phyloP scores from a whole-genome alignment of 495 filamentous ascomycete species.

The Pseudomonodictys pantanalensis region DNA sequence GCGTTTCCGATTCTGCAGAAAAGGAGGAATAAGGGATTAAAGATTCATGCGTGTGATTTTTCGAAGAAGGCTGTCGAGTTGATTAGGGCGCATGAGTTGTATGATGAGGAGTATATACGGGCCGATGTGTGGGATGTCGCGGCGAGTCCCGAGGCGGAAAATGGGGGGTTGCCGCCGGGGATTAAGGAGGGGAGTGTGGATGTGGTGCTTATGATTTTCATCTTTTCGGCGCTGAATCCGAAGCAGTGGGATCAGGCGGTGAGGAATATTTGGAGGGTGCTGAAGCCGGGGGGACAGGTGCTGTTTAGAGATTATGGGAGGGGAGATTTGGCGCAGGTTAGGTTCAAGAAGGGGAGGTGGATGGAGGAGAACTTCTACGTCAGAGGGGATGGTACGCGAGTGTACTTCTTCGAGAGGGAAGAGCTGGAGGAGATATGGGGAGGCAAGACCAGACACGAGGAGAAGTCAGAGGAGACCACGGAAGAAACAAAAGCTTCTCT shows the following conservation, averaged over 20 bases:
- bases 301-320: constrained; percentile 94
- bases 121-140: constrained; percentile 94
- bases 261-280: constrained; percentile 70
- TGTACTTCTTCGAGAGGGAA: constrained; percentile 92
- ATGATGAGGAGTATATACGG: constrained; percentile 61
- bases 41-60: constrained; percentile 89
- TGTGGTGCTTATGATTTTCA: constrained; percentile 89
- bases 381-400: constrained; percentile 88
- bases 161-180: constrained; percentile 61
- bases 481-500: background rate
- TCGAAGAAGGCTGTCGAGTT: constrained; percentile 86
- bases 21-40: constrained; percentile 76
- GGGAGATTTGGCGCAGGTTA: constrained; percentile 91
- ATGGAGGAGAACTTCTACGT: constrained; percentile 97
- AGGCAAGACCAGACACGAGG: constrained; percentile 33
- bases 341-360: constrained; percentile 90
- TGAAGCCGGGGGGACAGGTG: constrained; percentile 86
- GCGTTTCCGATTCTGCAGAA: constrained; percentile 80
- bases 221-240: constrained; percentile 88
- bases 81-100: constrained; percentile 69
- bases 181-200: constrained; percentile 76
- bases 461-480: constrained; percentile 2
- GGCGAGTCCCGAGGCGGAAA: constrained; percentile 42
- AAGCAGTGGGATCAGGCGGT: constrained; percentile 80
- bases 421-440: constrained; percentile 79